A percentile compares a stretch with the other conserved stretches of the same genome.
Conservation (phyloP, 441 rosid species). For the Macaranga tanarius region DNA sequence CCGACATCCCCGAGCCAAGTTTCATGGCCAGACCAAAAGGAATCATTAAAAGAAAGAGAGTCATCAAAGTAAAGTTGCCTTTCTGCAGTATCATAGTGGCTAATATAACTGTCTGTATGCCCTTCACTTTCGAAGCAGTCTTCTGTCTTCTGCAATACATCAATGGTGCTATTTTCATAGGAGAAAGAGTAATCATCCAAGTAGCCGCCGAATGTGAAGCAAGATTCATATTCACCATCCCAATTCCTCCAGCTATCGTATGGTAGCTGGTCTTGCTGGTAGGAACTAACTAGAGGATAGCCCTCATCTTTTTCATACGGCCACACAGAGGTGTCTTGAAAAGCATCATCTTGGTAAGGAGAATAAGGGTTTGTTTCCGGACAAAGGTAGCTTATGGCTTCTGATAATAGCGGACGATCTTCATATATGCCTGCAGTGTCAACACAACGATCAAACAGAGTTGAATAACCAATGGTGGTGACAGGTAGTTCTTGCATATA, state of each 20-base stretch:
- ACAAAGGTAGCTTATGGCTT: slow-evolving; percentile 6
- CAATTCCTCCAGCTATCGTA: slow-evolving; percentile 16
- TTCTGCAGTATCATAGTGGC: slow-evolving; percentile 18
- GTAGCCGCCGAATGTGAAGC: slow-evolving; percentile 12
- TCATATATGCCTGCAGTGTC: slow-evolving; percentile 7
- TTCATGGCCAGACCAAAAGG: slow-evolving; percentile 18
- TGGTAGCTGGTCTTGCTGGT: slow-evolving; percentile 10
- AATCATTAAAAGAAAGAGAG: slow-evolving; percentile 20
- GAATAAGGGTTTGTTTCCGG: slow-evolving; percentile 9
- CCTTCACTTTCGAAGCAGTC: slow-evolving; percentile 23
- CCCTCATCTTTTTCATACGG: slow-evolving; percentile 7
- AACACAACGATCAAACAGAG: slow-evolving; percentile 5
- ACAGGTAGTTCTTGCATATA: slow-evolving; percentile 14
- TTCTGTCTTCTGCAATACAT: slow-evolving; percentile 10
- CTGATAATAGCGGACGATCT: slow-evolving; percentile 2
- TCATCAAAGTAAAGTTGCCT: not conserved
- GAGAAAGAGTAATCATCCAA: slow-evolving; percentile 23
- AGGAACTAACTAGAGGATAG: not conserved
- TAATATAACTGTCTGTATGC: not conserved
- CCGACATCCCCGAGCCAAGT: slow-evolving; percentile 23
- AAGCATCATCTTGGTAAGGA: slow-evolving; percentile 22
- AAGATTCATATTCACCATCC: slow-evolving; percentile 23
- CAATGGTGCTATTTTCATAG: not conserved
- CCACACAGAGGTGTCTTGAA: not conserved
- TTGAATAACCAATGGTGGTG: slow-evolving; percentile 6